Percentiles rank a stretch among this genome's conserved stretches.
These are phyloP conservation scores for Candida silvicultrix DNA, from an alignment of 805 yeast genomes.

Conservation along the genomic window DNA sequence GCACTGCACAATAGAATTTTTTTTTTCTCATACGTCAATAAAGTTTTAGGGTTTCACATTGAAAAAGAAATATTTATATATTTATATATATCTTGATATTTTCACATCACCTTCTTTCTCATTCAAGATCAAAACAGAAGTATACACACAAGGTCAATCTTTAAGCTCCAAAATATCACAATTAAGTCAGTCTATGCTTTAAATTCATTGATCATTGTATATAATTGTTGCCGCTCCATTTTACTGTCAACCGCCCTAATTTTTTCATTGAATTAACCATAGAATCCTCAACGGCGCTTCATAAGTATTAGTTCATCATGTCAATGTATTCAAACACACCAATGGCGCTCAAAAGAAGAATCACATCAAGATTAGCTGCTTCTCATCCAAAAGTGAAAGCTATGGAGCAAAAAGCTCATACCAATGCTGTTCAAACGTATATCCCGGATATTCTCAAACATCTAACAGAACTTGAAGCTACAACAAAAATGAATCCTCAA, in stretches of 20 bases:
- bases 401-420: constrained; percentile 44
- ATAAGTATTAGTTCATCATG: not conserved
- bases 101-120: not conserved
- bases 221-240: not conserved
- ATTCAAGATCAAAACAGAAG: too few species aligned
- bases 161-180: not conserved
- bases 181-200: not conserved
- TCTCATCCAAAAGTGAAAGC: constrained; percentile 33
- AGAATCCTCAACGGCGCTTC: not conserved
- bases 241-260: not conserved
- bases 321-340: constrained; percentile 15
- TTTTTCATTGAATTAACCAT: too few species aligned
- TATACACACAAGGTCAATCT: too few species aligned
- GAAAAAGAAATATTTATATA: not conserved
- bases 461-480: constrained; percentile 26
- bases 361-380: constrained; percentile 23
- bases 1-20: not conserved
- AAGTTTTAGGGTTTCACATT: not conserved
- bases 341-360: constrained; percentile 17
- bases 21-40: not conserved
- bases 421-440: constrained; percentile 36
- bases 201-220: not conserved
- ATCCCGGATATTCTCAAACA: constrained; percentile 34
- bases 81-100: too few species aligned
- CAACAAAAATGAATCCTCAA: constrained; percentile 21